Base-by-base conservation (phyloP, 2,329 filamentous ascomycete species). In the Aspergillus sp. region DNA sequence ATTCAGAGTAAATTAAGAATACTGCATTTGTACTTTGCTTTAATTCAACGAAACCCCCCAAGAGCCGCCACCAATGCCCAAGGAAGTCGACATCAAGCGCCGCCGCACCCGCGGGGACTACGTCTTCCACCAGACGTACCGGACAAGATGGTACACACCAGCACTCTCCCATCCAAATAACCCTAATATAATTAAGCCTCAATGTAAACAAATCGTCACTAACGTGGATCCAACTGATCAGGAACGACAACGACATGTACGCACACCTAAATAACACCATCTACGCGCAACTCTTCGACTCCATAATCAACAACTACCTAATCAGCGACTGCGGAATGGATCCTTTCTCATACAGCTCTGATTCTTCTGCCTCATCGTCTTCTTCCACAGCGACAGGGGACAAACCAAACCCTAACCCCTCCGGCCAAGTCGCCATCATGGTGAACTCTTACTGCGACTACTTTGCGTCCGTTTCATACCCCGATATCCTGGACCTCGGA, bases 191-290 rank as follows among this genome's bases (percentile, higher is more conserved):
- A 31, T 31, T 31, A 9, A 31, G 9, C 9, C 3, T 4, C 27
- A 4, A 4, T 11, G 27, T 4, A 31, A 31, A 24, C 9, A 11
- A 9, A 8, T 9, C 27, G 27, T 31, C 27, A 11, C 27, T 31
- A 31, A 31, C 9, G 9, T 11, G 27, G 11, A 31, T 9, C 9
- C 27, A 31, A 31, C 9, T 4, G 15, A 56, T 43, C 9, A 93
- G 91, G 91, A 87, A 86, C 73, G 92, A 96, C 75, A 96, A 96
- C 71, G 92, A 96, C 78, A 95, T 96, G 90, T 96, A 95, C 75
- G 84, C 90, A 60, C 93, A 98, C 72, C 86, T 96, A 81, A 96
- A 96, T 78, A 96, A 96, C 71, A 90, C 87, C 41, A 83, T 95
- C 54, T 96, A 96, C 75, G 90, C 90, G 67, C 88, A 90, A 61